Evolutionary conservation across 2,329 filamentous ascomycete genomes (phyloP), one percentile per base, ranked within the genome.

Genomic region (Microsporum ferrugineum): DNA sequence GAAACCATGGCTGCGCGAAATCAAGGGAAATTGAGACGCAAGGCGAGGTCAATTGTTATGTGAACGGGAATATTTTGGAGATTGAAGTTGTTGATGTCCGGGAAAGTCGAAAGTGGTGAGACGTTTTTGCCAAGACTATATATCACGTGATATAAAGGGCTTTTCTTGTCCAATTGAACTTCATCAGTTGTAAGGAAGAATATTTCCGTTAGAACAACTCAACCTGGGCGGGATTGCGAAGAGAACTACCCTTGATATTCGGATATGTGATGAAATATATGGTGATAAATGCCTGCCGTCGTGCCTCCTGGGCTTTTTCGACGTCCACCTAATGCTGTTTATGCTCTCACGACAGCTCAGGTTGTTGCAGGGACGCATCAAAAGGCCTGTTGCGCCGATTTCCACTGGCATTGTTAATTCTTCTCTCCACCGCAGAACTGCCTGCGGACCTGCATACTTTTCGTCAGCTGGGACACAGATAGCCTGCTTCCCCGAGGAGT

Each of bases 1-100:
- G 73, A 73, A 69, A 70, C 66, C 68, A 76, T 77, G 66, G 70
- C 73, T 69, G 66, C 68, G 69, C 69, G 17, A 68, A 61, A 56
- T 65, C 63, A 62, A 64, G 27, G 34, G 12, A 10, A 47, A 62
- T 36, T 41, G 51, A 47, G 23, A 38, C 47, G 36, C 36, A 45
- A 36, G 36, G 64, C 36, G 62, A 65, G 64, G 65, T 66, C 65
- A 67, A 68, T 70, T 66, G 68, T 53, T 60, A 60, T 45, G 51
- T 31, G 62, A 34, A 65, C 63, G 61, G 58, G 59, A 38, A 34
- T 7, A 23, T 23, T 23, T 34, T 55, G 51, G 33, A 5, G 27
- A 31, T 34, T 17, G 33, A 23, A 55, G n/a, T 33, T 55, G 51
- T 36, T 38, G 51, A 36, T 57, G 17, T 23, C 17, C 17, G 29